Evolutionary conservation across 2,329 filamentous ascomycete species (phyloP), one percentile per base, ranked within the genome.

Genomic region (Sporothrix sp.): DNA sequence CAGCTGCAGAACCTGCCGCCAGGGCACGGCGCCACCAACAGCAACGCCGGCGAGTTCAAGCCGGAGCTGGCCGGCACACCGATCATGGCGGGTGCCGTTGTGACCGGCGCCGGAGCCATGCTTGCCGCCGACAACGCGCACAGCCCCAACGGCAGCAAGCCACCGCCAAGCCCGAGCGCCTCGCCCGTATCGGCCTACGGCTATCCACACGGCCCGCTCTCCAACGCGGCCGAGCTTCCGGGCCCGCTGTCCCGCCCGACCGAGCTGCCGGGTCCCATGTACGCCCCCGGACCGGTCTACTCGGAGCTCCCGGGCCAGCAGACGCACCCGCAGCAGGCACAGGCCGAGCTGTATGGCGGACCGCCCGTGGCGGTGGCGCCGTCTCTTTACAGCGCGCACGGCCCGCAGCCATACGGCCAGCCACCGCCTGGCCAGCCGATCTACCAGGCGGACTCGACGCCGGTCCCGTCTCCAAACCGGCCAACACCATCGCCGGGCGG

Each of bases 1-100:
- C 55, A 46, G 53, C 51, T 54, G 43, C 42, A 46, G 52, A 48
- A 52, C 33, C 43, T 50, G 48, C n/a, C n/a, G n/a, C n/a, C n/a
- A n/a, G 21, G 48, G 14, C 27, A 50, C n/a, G 38, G 18, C 16
- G 16, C 25, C 55, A 48, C 32, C 39, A 57, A 57, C 27, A 16
- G 20, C 45, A 27, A 47, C 32, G 47, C 65, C 3, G 13, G 21
- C 14, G 20, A 9, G 6, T 40, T 18, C 21, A 68, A 66, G 48
- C 59, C 65, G n/a, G 67, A 69, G 52, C 59, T 63, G 9, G 55
- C 52, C 7, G 61, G 59, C 2, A 59, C 50, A 2, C 40, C 53
- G 2, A 25, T 62, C n/a, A n/a, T n/a, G n/a, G n/a, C n/a, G n/a
- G n/a, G n/a, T n/a, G n/a, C n/a, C n/a, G n/a, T 40, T 13, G 44